phyloP scores from a whole-genome alignment of 352 stramenopile species.

The Phytophthora multivora region DNA sequence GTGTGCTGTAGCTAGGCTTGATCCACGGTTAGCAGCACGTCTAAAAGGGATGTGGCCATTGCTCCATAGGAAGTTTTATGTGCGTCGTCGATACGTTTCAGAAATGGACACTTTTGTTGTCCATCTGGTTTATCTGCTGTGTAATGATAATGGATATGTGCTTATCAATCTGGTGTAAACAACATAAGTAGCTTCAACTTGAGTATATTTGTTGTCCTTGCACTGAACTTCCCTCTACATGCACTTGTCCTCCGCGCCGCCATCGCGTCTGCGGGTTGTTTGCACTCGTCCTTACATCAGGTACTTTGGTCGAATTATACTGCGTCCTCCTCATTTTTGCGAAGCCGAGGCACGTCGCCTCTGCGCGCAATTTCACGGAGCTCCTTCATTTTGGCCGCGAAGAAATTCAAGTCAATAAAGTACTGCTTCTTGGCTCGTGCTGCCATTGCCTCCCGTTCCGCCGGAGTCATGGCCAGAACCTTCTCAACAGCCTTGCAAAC shows the following conservation, averaged over 20 bases:
- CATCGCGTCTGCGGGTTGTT: constrained; percentile 15
- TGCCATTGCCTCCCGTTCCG: constrained; percentile 48
- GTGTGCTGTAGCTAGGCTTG: too few species aligned
- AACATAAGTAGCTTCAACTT: neutral
- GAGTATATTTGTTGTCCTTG: too few species aligned
- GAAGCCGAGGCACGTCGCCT: constrained; percentile 15
- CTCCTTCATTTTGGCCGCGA: constrained; percentile 63
- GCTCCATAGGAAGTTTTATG: too few species aligned
- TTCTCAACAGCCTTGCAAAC: constrained; percentile 63
- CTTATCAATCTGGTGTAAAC: neutral
- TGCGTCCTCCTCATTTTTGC: constrained; percentile 8
- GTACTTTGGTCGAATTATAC: constrained; percentile 2
- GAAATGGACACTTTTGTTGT: constrained; percentile 2
- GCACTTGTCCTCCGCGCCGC: constrained; percentile 19
- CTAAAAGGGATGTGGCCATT: too few species aligned
- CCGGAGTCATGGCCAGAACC: constrained; percentile 52
- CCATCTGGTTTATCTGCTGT: neutral
- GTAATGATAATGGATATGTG: neutral
- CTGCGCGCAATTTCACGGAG: constrained; percentile 37
- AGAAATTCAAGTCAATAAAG: constrained; percentile 69
- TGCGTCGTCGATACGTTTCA: neutral
- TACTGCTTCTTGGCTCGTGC: constrained; percentile 56
- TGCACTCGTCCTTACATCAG: neutral
- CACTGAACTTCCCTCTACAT: neutral
- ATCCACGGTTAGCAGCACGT: too few species aligned